phyloP scores from a whole-genome alignment of 2,329 filamentous ascomycete genomes.

The Exophiala calicioides region DNA sequence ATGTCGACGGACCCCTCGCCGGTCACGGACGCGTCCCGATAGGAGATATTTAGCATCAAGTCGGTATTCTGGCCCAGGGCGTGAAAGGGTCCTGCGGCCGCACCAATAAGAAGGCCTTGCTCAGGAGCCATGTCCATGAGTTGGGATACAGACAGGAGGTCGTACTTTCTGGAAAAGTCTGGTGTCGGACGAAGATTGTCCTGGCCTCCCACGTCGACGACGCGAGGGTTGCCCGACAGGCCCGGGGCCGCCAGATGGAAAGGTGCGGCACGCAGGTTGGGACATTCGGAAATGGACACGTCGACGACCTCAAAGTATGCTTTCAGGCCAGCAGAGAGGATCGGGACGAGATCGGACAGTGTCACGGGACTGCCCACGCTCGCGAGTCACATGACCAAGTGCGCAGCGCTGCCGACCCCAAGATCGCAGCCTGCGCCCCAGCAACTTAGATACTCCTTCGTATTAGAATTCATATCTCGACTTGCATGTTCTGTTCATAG shows the following conservation, averaged over 20 bases:
- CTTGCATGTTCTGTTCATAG: no score
- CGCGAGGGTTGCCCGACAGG: slow-evolving; percentile 41
- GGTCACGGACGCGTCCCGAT: no score
- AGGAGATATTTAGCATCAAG: slow-evolving; percentile 43
- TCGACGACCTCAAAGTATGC: no score
- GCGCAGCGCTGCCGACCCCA: no score
- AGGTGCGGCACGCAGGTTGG: slow-evolving; percentile 41
- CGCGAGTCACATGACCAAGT: no score
- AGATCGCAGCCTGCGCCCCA: no score
- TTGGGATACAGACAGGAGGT: slow-evolving; percentile 35
- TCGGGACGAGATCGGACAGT: no score
- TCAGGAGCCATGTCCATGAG: slow-evolving; percentile 40
- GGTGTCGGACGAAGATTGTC: slow-evolving; percentile 43
- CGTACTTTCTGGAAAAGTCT: slow-evolving; percentile 38
- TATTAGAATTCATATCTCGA: no score
- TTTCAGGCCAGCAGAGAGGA: no score
- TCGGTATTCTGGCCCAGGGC: slow-evolving; percentile 45
- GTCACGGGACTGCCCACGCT: no score
- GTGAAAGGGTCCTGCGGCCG: slow-evolving; percentile 47
- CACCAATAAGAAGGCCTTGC: slow-evolving; percentile 42
- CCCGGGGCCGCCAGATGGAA: slow-evolving; percentile 43
- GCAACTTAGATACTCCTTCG: no score
- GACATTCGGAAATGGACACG: neutral
- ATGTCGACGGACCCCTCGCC: no score
- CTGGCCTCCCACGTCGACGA: slow-evolving; percentile 50